These are phyloP conservation scores for Heritiera littoralis DNA, from an alignment of 345 rosid species.

Conservation along the genomic window DNA sequence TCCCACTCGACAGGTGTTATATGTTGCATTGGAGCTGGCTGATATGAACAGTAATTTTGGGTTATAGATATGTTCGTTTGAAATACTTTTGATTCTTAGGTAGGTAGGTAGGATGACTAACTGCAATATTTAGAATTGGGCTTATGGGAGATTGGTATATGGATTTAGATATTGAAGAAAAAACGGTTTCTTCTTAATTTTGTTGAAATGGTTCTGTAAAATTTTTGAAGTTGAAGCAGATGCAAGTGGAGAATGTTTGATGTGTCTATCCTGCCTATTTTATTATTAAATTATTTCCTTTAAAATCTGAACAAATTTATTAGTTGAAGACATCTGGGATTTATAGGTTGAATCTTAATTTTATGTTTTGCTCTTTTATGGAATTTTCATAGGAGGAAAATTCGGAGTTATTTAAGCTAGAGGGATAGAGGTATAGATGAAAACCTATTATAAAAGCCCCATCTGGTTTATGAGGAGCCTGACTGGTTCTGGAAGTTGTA, in stretches of 20 bases:
- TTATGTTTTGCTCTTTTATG: background rate
- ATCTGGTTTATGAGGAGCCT: background rate
- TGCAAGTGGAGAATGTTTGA: background rate
- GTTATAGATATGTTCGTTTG: background rate
- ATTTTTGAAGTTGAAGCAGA: conserved; percentile 5
- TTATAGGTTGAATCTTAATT: background rate
- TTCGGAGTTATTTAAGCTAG: background rate
- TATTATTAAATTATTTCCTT: conserved; percentile 5
- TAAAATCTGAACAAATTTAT: background rate
- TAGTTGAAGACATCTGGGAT: conserved; percentile 7
- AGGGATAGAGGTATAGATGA: background rate
- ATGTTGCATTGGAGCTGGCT: background rate
- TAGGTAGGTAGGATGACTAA: background rate
- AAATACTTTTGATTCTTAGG: background rate
- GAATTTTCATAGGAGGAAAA: background rate
- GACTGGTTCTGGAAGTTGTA: background rate
- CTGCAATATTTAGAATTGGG: too few species aligned
- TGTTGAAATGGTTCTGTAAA: background rate
- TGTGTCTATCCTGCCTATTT: background rate
- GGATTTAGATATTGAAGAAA: background rate
- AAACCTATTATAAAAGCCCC: background rate
- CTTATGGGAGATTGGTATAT: background rate
- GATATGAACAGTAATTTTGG: background rate
- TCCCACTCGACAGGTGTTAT: background rate
- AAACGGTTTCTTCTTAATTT: background rate